phyloP scores from a whole-genome alignment of 108 stramenopile species.

The Conticribra guillardii region DNA sequence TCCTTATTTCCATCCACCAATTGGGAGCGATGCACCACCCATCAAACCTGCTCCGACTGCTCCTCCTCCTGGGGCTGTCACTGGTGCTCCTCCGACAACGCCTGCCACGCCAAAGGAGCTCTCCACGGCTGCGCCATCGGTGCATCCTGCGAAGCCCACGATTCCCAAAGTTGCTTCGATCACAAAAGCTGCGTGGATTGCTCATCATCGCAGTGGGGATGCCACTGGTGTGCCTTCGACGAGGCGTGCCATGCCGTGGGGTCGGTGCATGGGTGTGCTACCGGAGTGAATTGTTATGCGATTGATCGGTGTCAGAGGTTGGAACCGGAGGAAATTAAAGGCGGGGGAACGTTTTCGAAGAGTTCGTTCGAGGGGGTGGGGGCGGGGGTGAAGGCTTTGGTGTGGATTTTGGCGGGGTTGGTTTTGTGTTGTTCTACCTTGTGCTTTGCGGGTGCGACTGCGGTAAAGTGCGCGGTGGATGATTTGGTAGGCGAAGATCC shows the following conservation, averaged over 20 bases:
- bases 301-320: constrained; percentile 80
- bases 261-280: constrained; percentile 76
- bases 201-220: constrained; percentile 40
- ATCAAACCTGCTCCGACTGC: constrained; percentile 68
- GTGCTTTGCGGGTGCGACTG: constrained; percentile 54
- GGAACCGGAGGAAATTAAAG: constrained; percentile 59
- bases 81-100: constrained; percentile 82
- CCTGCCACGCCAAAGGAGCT: constrained; percentile 80
- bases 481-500: constrained; percentile 50
- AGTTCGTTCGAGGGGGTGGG: constrained; percentile 54
- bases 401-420: constrained; percentile 47
- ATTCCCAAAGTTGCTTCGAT: constrained; percentile 24
- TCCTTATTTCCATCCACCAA: too few relatives aligned
- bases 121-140: constrained; percentile 74
- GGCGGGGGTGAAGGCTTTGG: constrained; percentile 25
- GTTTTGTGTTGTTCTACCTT: constrained; percentile 60
- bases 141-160: constrained; percentile 58
- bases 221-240: constrained; percentile 56
- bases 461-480: constrained; percentile 68
- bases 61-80: constrained; percentile 68
- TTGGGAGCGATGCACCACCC: constrained; percentile 52
- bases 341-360: constrained; percentile 36
- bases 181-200: constrained; percentile 38
- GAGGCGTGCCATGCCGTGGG: constrained; percentile 83
- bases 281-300: constrained; percentile 86